Percentiles rank a stretch among this genome's conserved stretches.
phyloP scores from a whole-genome alignment of 441 rosid species.

The Adansonia madagascariensis region DNA sequence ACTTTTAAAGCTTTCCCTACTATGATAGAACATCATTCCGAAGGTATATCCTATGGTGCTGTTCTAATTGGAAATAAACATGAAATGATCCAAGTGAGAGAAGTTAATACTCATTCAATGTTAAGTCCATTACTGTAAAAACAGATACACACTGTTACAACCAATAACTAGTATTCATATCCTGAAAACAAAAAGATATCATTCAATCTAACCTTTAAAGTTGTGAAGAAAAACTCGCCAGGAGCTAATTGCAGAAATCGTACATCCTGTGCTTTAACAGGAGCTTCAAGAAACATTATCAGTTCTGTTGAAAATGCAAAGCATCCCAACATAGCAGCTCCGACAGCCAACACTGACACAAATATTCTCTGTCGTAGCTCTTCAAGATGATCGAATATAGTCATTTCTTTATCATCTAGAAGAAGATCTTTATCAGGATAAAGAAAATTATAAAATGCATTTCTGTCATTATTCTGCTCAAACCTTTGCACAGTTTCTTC shows the following conservation, averaged over 20 bases:
- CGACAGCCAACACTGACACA: slow-evolving; percentile 87
- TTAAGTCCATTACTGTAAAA: background rate
- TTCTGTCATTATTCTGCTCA: slow-evolving; percentile 46
- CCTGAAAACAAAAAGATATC: background rate
- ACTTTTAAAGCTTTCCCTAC: background rate
- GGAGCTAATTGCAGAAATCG: slow-evolving; percentile 94
- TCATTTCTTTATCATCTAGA: slow-evolving; percentile 96
- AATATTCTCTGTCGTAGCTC: slow-evolving; percentile 86
- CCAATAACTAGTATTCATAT: background rate
- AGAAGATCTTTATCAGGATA: slow-evolving; percentile 90
- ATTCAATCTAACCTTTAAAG: slow-evolving; percentile 66
- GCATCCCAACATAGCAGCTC: slow-evolving; percentile 89
- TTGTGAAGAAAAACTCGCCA: slow-evolving; percentile 96
- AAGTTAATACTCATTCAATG: background rate
- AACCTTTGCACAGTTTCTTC: slow-evolving; percentile 37
- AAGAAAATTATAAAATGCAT: slow-evolving; percentile 68
- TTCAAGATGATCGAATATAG: slow-evolving; percentile 90
- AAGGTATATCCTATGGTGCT: slow-evolving; percentile 5
- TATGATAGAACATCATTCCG: background rate
- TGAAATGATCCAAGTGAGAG: background rate
- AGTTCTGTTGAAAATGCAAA: slow-evolving; percentile 90
- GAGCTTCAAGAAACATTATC: slow-evolving; percentile 88
- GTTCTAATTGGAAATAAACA: background rate
- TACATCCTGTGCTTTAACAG: slow-evolving; percentile 87
- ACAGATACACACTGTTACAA: background rate